phyloP scores from a whole-genome alignment of 2,329 filamentous ascomycete species.

The Colletotrichum cordylinicola region DNA sequence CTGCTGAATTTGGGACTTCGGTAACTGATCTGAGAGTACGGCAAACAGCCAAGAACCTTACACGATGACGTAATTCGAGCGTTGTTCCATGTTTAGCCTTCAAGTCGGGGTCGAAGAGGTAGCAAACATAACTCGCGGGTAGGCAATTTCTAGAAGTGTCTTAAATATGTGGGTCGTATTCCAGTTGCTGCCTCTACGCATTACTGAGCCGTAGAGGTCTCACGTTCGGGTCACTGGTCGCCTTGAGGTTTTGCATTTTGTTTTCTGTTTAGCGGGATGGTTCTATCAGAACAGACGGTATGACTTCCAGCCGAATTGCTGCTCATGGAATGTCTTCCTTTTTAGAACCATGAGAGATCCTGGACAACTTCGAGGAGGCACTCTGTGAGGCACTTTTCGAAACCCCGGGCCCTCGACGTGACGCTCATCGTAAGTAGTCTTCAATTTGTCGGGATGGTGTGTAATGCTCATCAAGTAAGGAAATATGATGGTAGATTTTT shows the following conservation, averaged over 20 bases:
- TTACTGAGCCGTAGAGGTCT: background rate
- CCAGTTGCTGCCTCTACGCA: background rate
- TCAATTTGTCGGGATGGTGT: background rate
- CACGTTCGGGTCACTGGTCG: background rate
- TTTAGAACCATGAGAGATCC: no score
- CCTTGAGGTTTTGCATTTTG: background rate
- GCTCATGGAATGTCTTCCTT: no score
- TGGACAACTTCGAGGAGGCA: no score
- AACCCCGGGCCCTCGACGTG: background rate
- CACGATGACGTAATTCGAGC: background rate
- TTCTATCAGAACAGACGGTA: no score
- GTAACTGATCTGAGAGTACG: background rate
- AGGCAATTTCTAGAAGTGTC: background rate
- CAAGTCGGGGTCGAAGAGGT: background rate
- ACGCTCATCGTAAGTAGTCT: background rate
- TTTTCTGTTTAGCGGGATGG: background rate
- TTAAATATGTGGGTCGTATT: background rate
- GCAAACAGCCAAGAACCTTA: background rate
- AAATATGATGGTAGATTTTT: background rate
- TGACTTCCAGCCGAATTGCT: no score
- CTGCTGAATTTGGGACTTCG: rapidly evolving
- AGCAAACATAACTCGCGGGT: background rate
- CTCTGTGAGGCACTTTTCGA: no score
- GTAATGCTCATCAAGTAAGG: background rate
- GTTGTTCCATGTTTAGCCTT: background rate